phyloP scores from a whole-genome alignment of 495 filamentous ascomycete genomes.

The Penicillium antarcticum region DNA sequence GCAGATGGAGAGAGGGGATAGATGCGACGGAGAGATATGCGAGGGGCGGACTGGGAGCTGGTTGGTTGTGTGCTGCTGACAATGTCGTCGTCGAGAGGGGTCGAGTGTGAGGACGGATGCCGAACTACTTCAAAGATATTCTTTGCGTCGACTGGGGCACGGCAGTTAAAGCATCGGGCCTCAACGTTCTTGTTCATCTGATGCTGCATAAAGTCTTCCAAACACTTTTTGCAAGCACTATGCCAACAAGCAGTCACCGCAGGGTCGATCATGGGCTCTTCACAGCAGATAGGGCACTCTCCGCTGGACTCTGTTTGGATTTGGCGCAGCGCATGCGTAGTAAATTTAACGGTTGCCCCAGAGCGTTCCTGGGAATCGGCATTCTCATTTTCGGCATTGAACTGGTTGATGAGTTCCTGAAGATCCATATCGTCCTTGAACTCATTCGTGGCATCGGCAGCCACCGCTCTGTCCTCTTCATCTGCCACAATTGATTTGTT shows the following conservation, averaged over 20 bases:
- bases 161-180: conserved; percentile 85
- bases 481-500: conserved; percentile 82
- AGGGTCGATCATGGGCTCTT: conserved; percentile 92
- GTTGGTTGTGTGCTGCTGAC: conserved; percentile 30
- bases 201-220: conserved; percentile 82
- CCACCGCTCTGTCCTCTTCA: conserved; percentile 78
- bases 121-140: conserved; percentile 90
- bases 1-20: conserved; percentile 61
- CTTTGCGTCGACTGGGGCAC: conserved; percentile 72
- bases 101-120: conserved; percentile 34
- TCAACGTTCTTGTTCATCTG: conserved; percentile 71
- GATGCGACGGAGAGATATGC: conserved; percentile 78
- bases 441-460: conserved; percentile 73
- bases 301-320: conserved; percentile 84
- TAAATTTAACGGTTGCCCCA: conserved; percentile 56
- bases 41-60: conserved; percentile 42
- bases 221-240: conserved; percentile 88
- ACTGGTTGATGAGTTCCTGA: conserved; percentile 75
- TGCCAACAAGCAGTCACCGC: conserved; percentile 96
- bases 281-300: conserved; percentile 92
- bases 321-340: conserved; percentile 80
- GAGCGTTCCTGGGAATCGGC: conserved; percentile 39
- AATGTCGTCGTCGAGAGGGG: conserved; percentile 29
- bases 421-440: conserved; percentile 97
- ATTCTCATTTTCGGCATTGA: conserved; percentile 65